Conservation (phyloP, 352 stramenopile species). For the Pythium dissotocum region DNA sequence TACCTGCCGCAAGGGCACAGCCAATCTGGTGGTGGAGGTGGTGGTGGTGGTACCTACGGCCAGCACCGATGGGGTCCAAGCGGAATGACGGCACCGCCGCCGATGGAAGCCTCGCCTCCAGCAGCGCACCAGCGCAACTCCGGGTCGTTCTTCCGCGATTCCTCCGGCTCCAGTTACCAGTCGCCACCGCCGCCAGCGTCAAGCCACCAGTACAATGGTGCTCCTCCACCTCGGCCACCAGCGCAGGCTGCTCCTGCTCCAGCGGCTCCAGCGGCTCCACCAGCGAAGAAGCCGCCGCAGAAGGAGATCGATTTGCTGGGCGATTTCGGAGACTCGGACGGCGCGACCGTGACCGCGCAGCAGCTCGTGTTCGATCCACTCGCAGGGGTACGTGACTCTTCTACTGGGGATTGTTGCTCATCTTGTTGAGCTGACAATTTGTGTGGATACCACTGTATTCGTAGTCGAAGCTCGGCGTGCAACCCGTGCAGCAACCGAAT, state of each 20-base stretch:
- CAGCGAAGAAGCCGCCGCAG: constrained; percentile 22
- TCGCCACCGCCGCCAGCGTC: constrained; percentile 11
- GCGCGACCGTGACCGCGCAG: constrained; percentile 61
- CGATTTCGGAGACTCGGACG: constrained; percentile 52
- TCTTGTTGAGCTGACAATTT: neutral
- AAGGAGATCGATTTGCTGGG: constrained; percentile 83
- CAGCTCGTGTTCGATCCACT: constrained; percentile 77
- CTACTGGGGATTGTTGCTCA: neutral
- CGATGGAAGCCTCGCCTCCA: constrained; percentile 28
- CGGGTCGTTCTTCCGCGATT: constrained; percentile 14
- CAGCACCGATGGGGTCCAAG: constrained; percentile 68
- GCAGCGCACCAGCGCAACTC: constrained; percentile 28
- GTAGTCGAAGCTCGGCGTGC: constrained; percentile 14
- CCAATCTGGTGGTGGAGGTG: constrained; percentile 9
- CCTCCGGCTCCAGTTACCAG: constrained; percentile 5
- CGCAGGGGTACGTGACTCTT: constrained; percentile 41
- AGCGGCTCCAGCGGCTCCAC: constrained; percentile 3
- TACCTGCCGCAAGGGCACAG: constrained; percentile 33
- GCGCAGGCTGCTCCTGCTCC: constrained; percentile 22
- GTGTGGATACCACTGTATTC: neutral
- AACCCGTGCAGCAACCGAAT: constrained; percentile 18
- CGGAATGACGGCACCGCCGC: constrained; percentile 40
- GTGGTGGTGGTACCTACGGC: constrained; percentile 43
- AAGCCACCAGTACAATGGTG: constrained; percentile 11
- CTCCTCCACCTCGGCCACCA: constrained; percentile 3